Evolutionary conservation across 108 stramenopile genomes (phyloP), one percentile per base, ranked within the genome.

Genomic region (Mayamaea pseudoterrestris): DNA sequence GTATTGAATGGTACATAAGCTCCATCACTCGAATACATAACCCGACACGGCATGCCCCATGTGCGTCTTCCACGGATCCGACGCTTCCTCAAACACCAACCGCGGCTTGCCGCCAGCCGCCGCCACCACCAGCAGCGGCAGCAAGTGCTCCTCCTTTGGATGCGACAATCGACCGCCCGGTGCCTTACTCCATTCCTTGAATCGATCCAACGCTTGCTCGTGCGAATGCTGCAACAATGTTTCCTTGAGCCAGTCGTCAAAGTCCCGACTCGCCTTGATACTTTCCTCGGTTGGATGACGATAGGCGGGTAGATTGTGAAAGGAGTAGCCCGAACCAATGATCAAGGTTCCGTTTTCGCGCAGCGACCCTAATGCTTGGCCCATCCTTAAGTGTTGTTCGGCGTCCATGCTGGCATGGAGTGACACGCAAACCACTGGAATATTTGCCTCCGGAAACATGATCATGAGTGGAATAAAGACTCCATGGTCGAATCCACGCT

Each of bases 401-500:
- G 73, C 31, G 44, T 64, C 58, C 44, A 76, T 41, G 17, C 50
- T 55, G 3, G 37, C 21, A n/a, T 47, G 65, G 9, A 83, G 53
- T n/a, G 76, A 67, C 17, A 93, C 59, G 44, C 60, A 65, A n/a
- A 84, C 77, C 2, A 85, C 69, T 0, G 92, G 92, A 27, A 93
- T 64, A 30, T 80, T 60, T 20, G 85, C 83, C 3, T 79, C 37
- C 31, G 85, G 80, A 42, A 68, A 82, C 76, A 88, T 76, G 41
- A 74, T 27, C 71, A 76, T 73, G 16, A 88, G 46, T 14, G 92
- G 92, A 26, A 93, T 63, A 64, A 84, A 93, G 12, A 83, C 76
- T 9, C 92, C 92, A 67, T 93, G 92, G 54, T 93, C 92, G 26
- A 70, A 80, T 0, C 88, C 84, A 29, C 84, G 66, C 27, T 35